Base-by-base conservation (phyloP, 768 basidiomycete genomes). In the Termitomyces sp. region DNA sequence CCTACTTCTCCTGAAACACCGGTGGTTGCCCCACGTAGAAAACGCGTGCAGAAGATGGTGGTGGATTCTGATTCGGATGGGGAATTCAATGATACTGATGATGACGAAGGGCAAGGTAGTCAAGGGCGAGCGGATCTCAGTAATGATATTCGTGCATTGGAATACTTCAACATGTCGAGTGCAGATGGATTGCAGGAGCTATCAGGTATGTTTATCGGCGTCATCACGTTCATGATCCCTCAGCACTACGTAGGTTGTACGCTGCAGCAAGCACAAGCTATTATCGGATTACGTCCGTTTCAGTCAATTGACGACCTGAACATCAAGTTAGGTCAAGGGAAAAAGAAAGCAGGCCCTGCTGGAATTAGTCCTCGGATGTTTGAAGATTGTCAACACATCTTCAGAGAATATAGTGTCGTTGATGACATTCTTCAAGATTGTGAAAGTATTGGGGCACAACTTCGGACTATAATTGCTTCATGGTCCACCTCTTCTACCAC, bases 341-440 rank as follows among this genome's bases (percentile, higher is more conserved):
- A 87, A 77, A 95, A 92, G 77, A 95, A 93, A 68, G 83, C 86
- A 3, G 86, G 87, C 9, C 85, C 88, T 9, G 80, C 77, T 4
- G 95, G 96, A 23, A 86, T 99, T 66, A 95, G 93, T 61, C 81
- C 91, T 60, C 85, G 89, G 58, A 80, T 98, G 71, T 93, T 98
- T 69, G 93, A 96, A 67, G 93, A 95, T 64, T 95, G 91, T 70
- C 84, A 84, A 56, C 80, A 84, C 43, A 90, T 97, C 65, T 88
- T 98, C 68, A 75, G 82, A 57, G 92, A 90, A 8, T 98, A 96
- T 67, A 85, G 86, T 12, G 84, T 87, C 40, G 95, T 98, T 57
- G 97, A 99, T 71, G 83, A 79, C 61, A 87, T 98, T 63, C 83
- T 99, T 14, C 85, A 86, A 70, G 85, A 89, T 56, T 98, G 96